Base-by-base conservation (phyloP, 2,329 filamentous ascomycete genomes). In the Cladosporium sp. region DNA sequence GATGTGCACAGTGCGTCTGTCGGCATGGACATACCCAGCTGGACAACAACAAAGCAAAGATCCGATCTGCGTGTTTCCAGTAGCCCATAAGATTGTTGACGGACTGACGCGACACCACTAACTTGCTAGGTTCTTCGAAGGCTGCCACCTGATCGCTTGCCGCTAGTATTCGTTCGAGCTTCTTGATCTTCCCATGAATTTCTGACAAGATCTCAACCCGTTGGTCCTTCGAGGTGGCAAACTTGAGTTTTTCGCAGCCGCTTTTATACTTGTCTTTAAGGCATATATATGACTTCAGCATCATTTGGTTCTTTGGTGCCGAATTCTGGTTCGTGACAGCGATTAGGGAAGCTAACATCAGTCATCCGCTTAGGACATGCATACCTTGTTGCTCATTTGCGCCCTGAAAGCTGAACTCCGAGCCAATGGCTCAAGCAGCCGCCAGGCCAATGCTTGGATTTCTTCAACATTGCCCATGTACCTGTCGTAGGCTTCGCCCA, bases 61-160 rank as follows among this genome's bases (percentile, higher is more conserved):
- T 51, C 15, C 55, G 51, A 24, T 66, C 63, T 26, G 67, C 67
- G 36, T 68, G 59, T 36, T 58, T n/a, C 65, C 67, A 68, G 30
- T 68, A 67, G 12, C 67, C 60, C 2, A 68, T 28, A 10, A 68
- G 47, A n/a, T 47, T 51, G 5, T 54, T 61, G 18, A 44, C 41
- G 6, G 36, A 41, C 36, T 41, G 36, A 41, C 36, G 36, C 15
- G 15, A 41, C 4, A 41, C 15, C 36, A 14, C 36, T 41, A 41
- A n/a, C 15, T 41, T 41, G 36, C 36, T 41, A 41, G 36, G 15
- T 41, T 41, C 36, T 18, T 41, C 36, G 36, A 41, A 41, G 14
- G 36, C 36, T 41, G 36, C 15, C 14, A 41, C 4, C 15, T 41
- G 36, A 15, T 41, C 36, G 5, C 36, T 41, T 41, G 36, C 36